A percentile compares a stretch with the other conserved stretches of the same genome.
phyloP scores from a whole-genome alignment of 441 rosid genomes.

The Flueggea neowawraea region DNA sequence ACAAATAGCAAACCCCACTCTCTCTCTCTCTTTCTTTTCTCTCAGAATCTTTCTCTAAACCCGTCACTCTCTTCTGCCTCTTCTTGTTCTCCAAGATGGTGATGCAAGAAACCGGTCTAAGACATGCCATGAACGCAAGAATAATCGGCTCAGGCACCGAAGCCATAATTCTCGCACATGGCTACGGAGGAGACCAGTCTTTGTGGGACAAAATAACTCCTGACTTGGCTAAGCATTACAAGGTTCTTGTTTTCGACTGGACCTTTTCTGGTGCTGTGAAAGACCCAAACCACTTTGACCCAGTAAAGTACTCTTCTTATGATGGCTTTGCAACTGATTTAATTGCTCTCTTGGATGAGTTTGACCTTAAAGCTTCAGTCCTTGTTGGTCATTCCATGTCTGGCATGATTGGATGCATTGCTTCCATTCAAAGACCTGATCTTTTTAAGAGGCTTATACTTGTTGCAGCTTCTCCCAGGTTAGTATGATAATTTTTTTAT shows the following conservation, averaged over 20 bases:
- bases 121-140: constrained; percentile 61
- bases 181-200: constrained; percentile 72
- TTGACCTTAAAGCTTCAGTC: constrained; percentile 38
- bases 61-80: background rate
- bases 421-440: constrained; percentile 71
- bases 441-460: constrained; percentile 60
- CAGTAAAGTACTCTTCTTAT: constrained; percentile 49
- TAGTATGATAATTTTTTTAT: background rate
- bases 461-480: constrained; percentile 80
- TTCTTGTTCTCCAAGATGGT: constrained; percentile 23
- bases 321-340: constrained; percentile 61
- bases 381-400: constrained; percentile 90
- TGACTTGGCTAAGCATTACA: constrained; percentile 34
- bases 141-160: constrained; percentile 47
- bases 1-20: background rate
- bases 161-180: constrained; percentile 67
- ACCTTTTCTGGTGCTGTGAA: constrained; percentile 61
- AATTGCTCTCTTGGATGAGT: constrained; percentile 58
- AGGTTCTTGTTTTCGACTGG: constrained; percentile 75
- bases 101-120: constrained; percentile 32
- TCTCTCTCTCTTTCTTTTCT: background rate
- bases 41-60: background rate
- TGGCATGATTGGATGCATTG: constrained; percentile 82
- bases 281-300: constrained; percentile 52
- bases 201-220: constrained; percentile 73